Evolutionary conservation across 768 basidiomycete genomes (phyloP), one percentile per base, ranked within the genome.

Genomic region (Galerina sulciceps): DNA sequence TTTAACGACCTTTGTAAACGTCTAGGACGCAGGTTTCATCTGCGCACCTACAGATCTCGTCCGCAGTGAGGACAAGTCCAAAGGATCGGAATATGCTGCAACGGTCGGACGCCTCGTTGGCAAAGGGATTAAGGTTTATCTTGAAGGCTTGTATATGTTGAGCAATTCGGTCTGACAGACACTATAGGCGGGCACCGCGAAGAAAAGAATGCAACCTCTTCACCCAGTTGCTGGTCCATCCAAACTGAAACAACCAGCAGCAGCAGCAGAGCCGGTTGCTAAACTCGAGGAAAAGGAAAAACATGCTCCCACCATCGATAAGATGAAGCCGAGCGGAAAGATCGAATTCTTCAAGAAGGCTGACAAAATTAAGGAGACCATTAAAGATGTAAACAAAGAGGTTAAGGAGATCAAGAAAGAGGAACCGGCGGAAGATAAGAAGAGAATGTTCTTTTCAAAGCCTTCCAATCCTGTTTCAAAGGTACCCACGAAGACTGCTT

Each of bases 271-370:
- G 15, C 56, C 59, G 17, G 65, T 55, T 11, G 54, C 45, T 17
- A 71, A 71, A 46, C 59, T 65, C 35, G 69, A 72, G 62, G 45
- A 56, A 8, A 68, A 71, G 47, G 67, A 69, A 20, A 64, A 65
- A 43, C 43, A 60, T 1, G 57, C 47, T 6, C 53, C 58, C 11
- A 53, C 52, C 1, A 17, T 55, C 1, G 68, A 69, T 41, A 71
- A 68, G 44, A 43, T 64, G 6, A 78, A 78, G 52, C 37, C 61
- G 0, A 67, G 79, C 2, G 86, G 85, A 4, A 85, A 83, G 65
- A 76, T 88, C 6, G 83, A 88, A 62, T 89, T 85, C 78, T 83
- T 84, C 69, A 86, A 82, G 61, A 62, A 58, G 10, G 49, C 44
- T 15, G 60, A 53, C 10, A 61, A 63, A 42, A 55, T 61, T 3